A percentile compares a stretch with the other conserved stretches of the same genome.
These are phyloP conservation scores for Sporothrix protearum DNA, from an alignment of 2,329 filamentous ascomycete species.

Conservation along the genomic window DNA sequence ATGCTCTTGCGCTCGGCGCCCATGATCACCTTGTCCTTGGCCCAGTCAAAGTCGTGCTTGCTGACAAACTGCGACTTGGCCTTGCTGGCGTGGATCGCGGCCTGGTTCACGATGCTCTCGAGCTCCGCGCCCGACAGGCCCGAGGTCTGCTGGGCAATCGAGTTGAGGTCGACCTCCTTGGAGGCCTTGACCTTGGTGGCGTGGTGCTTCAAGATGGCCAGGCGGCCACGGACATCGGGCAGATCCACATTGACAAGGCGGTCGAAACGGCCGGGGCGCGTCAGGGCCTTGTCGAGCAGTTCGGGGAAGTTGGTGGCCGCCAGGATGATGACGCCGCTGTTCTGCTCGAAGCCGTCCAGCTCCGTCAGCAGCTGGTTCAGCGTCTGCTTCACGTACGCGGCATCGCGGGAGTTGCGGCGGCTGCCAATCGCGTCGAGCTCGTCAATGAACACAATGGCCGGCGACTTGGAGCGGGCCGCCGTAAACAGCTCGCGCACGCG, in stretches of 20 bases:
- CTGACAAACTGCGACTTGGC: slow-evolving; percentile 71
- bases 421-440: slow-evolving; percentile 91
- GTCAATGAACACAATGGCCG: slow-evolving; percentile 75
- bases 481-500: slow-evolving; percentile 67
- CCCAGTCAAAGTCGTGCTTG: slow-evolving; percentile 87
- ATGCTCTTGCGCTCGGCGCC: slow-evolving; percentile 87
- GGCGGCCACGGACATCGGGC: slow-evolving; percentile 87
- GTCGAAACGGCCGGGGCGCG: slow-evolving; percentile 91
- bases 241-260: slow-evolving; percentile 84
- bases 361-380: slow-evolving; percentile 96
- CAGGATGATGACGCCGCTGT: slow-evolving; percentile 90
- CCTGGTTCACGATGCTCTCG: slow-evolving; percentile 95
- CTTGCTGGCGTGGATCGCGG: slow-evolving; percentile 90
- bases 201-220: slow-evolving; percentile 91
- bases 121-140: slow-evolving; percentile 94
- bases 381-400: slow-evolving; percentile 94
- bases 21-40: slow-evolving; percentile 97
- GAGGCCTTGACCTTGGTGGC: slow-evolving; percentile 83
- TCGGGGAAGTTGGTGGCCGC: slow-evolving; percentile 96
- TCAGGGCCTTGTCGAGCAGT: slow-evolving; percentile 89
- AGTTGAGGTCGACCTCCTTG: slow-evolving; percentile 74
- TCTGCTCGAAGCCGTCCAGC: slow-evolving; percentile 93
- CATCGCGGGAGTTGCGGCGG: slow-evolving; percentile 87
- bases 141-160: slow-evolving; percentile 80
- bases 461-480: slow-evolving; percentile 38